A percentile compares a stretch with the other conserved stretches of the same genome.
Evolutionary conservation across 371 early-diverging fungal genomes (phyloP).

Genomic region (Amoeboaphelidium protococcarum): DNA sequence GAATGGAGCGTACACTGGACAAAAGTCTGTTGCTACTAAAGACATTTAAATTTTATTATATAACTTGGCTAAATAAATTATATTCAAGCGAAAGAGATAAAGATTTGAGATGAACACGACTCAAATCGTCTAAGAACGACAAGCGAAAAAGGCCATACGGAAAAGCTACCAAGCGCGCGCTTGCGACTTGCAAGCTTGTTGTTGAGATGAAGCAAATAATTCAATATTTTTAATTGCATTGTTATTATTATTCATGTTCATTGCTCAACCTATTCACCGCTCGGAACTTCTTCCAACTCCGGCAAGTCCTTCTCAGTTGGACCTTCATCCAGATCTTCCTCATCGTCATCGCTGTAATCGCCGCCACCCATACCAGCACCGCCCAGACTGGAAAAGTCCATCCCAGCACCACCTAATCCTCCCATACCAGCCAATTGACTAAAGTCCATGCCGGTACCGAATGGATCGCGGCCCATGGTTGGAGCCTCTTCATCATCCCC

Average conservation of each 20-base stretch:
- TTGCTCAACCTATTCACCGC: no score
- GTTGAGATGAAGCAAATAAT: no score
- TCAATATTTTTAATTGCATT: no score
- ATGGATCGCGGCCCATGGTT: background rate
- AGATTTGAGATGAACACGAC: conserved; percentile 17
- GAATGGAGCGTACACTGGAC: conserved; percentile 85
- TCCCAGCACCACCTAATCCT: background rate
- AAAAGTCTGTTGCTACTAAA: conserved; percentile 16
- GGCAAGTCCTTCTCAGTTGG: no score
- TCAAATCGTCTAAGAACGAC: conserved; percentile 14
- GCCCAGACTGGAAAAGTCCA: background rate
- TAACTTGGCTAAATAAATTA: no score
- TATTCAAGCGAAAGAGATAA: no score
- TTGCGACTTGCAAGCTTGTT: conserved; percentile 22
- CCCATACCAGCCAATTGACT: no score
- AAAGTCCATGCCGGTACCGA: background rate
- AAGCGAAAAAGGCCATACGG: conserved; percentile 17
- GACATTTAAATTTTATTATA: no score
- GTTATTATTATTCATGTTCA: no score
- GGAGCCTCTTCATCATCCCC: background rate
- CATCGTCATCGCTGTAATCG: background rate
- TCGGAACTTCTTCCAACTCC: no score
- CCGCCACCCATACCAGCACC: background rate
- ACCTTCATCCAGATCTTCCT: background rate
- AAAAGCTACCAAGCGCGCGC: conserved; percentile 19